Conservation (phyloP, 805 yeast genomes). For the Cyberlindnera maclurae region DNA sequence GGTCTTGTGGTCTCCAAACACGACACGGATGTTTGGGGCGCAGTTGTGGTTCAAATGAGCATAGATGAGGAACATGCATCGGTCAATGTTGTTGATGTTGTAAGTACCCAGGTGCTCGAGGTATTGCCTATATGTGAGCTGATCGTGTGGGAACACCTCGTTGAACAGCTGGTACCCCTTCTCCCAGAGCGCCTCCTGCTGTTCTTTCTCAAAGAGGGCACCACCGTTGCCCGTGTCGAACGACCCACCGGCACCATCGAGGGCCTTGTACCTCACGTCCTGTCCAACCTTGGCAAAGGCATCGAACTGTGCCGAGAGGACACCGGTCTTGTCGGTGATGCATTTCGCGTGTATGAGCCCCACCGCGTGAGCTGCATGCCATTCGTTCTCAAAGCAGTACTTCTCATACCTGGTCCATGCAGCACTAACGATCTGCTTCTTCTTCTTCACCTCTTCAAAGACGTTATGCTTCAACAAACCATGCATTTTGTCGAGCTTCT, state of each 20-base stretch:
- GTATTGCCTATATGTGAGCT: conserved; percentile 44
- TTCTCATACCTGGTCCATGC: conserved; percentile 52
- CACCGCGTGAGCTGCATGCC: conserved; percentile 64
- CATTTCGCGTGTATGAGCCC: conserved; percentile 46
- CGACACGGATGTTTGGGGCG: conserved; percentile 58
- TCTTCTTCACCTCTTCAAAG: conserved; percentile 28
- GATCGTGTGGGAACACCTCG: conserved; percentile 35
- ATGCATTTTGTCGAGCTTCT: conserved; percentile 47
- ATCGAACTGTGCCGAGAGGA: conserved; percentile 38
- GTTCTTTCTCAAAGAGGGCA: conserved; percentile 47
- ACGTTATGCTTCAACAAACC: conserved; percentile 48
- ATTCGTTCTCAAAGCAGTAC: conserved; percentile 55
- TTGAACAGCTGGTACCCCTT: conserved; percentile 46
- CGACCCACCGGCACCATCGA: conserved; percentile 35
- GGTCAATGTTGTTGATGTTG: conserved; percentile 66
- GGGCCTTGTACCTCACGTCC: conserved; percentile 51
- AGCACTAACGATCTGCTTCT: conserved; percentile 33
- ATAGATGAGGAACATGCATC: conserved; percentile 51
- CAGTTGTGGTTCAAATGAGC: conserved; percentile 76
- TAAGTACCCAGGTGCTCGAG: conserved; percentile 61
- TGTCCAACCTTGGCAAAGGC: conserved; percentile 69
- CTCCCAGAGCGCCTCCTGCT: conserved; percentile 52
- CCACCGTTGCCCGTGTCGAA: conserved; percentile 43
- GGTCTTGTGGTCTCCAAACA: conserved; percentile 33
- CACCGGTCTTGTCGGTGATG: conserved; percentile 35